phyloP scores from a whole-genome alignment of 257 asterid species.

The Solanum infundibuliforme region DNA sequence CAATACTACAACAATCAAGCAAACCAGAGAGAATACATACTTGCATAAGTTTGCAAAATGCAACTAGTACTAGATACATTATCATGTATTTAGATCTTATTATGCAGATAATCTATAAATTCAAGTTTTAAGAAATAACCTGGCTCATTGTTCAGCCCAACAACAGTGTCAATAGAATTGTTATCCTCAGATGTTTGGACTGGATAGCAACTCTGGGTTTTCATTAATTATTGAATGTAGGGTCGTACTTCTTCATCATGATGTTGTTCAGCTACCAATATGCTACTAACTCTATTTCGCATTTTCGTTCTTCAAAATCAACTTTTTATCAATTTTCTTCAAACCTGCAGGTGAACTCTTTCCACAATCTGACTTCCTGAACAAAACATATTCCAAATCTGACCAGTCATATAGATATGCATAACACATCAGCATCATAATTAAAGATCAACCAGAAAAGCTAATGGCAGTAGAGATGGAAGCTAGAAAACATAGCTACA shows the following conservation, averaged over 20 bases:
- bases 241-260: background rate
- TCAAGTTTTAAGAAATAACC: background rate
- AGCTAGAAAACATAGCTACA: too few species aligned
- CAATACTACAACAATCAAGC: too few species aligned
- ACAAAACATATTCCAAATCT: background rate
- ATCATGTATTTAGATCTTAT: too few species aligned
- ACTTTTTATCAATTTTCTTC: too few species aligned
- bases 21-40: too few species aligned
- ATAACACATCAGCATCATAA: background rate
- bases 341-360: background rate
- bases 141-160: background rate
- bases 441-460: background rate
- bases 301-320: too few species aligned
- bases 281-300: too few species aligned
- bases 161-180: background rate
- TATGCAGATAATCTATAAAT: background rate
- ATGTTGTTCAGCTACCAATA: too few species aligned
- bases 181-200: background rate
- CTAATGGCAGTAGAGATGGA: background rate
- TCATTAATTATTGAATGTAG: background rate
- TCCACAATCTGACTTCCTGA: background rate
- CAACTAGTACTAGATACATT: too few species aligned
- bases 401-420: conserved; percentile 1
- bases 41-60: too few species aligned
- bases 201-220: background rate